These are phyloP conservation scores for Verticillium albo-atrum DNA, from an alignment of 2,329 filamentous ascomycete genomes.

Conservation along the genomic window DNA sequence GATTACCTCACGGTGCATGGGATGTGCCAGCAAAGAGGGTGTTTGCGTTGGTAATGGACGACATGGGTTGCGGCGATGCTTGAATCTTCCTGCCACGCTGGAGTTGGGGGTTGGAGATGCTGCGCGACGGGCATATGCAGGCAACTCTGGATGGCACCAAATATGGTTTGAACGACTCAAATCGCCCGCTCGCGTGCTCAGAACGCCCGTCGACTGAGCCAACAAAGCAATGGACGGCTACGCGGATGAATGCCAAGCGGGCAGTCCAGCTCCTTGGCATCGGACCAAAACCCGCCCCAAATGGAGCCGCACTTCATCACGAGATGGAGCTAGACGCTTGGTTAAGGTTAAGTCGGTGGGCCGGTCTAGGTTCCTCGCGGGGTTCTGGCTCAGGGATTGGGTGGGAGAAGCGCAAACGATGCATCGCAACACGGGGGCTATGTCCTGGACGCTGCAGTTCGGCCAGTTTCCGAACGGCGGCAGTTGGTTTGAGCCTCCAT, in stretches of 20 bases:
- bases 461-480: background rate
- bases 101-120: background rate
- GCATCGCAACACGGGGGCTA: background rate
- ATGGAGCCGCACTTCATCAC: background rate
- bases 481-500: background rate
- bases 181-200: background rate
- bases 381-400: background rate
- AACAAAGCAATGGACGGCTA: background rate
- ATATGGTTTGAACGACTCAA: background rate
- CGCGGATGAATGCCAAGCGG: background rate
- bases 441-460: background rate
- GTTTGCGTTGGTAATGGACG: background rate
- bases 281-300: background rate
- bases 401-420: background rate
- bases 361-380: background rate
- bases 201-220: background rate
- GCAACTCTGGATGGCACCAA: background rate
- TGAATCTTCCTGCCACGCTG: background rate
- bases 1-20: background rate
- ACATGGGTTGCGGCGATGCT: background rate
- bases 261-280: background rate
- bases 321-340: background rate
- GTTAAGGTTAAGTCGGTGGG: background rate
- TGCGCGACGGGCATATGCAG: background rate
- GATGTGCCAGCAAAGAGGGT: background rate